Percentiles rank a stretch among this genome's conserved stretches.
These are phyloP conservation scores for Phlyctochytrium planicorne DNA, from an alignment of 192 early-diverging fungal genomes.

Conservation along the genomic window DNA sequence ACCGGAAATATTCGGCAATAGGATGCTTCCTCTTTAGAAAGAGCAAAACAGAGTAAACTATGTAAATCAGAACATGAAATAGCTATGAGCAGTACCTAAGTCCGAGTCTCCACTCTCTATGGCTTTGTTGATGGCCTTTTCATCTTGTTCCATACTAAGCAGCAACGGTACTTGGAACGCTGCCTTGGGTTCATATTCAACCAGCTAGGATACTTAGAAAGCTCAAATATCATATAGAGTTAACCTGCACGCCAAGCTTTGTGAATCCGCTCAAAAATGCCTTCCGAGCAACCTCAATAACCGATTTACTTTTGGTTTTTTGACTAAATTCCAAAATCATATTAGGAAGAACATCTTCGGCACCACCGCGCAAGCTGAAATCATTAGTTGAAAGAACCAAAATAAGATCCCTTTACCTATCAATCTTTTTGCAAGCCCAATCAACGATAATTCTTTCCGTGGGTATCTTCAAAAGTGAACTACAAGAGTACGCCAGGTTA, in stretches of 20 bases:
- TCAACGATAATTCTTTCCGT: too few relatives aligned
- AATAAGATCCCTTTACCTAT: too few relatives aligned
- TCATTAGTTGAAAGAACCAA: too few relatives aligned
- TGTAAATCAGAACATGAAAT: background rate
- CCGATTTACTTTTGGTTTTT: too few relatives aligned
- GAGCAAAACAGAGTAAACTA: slow-evolving; percentile 87
- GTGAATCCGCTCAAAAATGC: slow-evolving; percentile 83
- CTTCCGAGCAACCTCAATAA: slow-evolving; percentile 88
- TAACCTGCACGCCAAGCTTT: slow-evolving; percentile 70
- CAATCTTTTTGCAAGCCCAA: too few relatives aligned
- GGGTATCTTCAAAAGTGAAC: slow-evolving; percentile 62
- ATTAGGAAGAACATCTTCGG: too few relatives aligned
- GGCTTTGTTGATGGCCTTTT: slow-evolving; percentile 82
- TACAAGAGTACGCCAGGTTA: slow-evolving; percentile 61
- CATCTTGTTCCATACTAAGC: slow-evolving; percentile 90
- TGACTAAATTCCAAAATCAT: too few relatives aligned
- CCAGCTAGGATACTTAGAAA: too few relatives aligned
- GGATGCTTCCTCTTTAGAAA: slow-evolving; percentile 83
- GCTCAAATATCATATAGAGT: too few relatives aligned
- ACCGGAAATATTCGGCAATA: slow-evolving; percentile 86
- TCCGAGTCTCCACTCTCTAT: slow-evolving; percentile 95
- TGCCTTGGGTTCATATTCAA: slow-evolving; percentile 92
- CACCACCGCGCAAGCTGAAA: too few relatives aligned
- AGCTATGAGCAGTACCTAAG: slow-evolving; percentile 57
- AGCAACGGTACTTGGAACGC: slow-evolving; percentile 93